Percentiles rank a stretch among this genome's conserved stretches.
Conservation (phyloP, 192 early-diverging fungal genomes). For the Entomortierella lignicola region DNA sequence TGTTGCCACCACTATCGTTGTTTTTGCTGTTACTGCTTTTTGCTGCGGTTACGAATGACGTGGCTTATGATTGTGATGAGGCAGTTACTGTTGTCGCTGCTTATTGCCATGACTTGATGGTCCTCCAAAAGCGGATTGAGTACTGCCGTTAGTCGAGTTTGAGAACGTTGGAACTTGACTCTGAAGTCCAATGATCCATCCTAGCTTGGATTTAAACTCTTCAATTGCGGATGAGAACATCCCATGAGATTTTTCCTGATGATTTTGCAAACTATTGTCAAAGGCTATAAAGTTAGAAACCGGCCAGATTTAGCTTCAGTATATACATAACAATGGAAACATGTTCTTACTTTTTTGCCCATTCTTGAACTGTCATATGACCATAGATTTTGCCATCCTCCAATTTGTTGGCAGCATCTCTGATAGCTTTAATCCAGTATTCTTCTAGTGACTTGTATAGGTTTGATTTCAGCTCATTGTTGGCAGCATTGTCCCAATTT, state of each 20-base stretch:
- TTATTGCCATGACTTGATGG: conserved; percentile 20
- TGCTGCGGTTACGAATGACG: background rate
- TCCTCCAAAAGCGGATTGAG: conserved; percentile 1
- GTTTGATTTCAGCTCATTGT: conserved; percentile 74
- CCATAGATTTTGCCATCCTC: conserved; percentile 87
- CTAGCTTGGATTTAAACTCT: conserved; percentile 69
- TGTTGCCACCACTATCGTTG: background rate
- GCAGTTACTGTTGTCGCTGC: conserved; percentile 15
- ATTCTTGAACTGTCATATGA: conserved; percentile 80
- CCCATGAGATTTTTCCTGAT: conserved; percentile 68
- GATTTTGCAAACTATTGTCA: conserved; percentile 65
- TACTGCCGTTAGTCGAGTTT: background rate
- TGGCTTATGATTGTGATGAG: background rate
- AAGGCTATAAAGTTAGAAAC: background rate
- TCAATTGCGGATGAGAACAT: conserved; percentile 69
- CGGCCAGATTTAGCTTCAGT: background rate
- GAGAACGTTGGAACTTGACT: conserved; percentile 1
- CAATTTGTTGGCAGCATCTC: conserved; percentile 75
- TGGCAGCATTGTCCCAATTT: conserved; percentile 75
- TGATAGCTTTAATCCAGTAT: conserved; percentile 82
- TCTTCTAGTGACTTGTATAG: conserved; percentile 78
- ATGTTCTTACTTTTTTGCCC: conserved; percentile 76
- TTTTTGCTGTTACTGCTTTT: background rate
- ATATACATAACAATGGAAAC: background rate
- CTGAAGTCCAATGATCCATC: conserved; percentile 80